Percentiles rank a stretch among this genome's conserved stretches.
phyloP scores from a whole-genome alignment of 805 yeast genomes.

The Nakazawaea molendinolei region DNA sequence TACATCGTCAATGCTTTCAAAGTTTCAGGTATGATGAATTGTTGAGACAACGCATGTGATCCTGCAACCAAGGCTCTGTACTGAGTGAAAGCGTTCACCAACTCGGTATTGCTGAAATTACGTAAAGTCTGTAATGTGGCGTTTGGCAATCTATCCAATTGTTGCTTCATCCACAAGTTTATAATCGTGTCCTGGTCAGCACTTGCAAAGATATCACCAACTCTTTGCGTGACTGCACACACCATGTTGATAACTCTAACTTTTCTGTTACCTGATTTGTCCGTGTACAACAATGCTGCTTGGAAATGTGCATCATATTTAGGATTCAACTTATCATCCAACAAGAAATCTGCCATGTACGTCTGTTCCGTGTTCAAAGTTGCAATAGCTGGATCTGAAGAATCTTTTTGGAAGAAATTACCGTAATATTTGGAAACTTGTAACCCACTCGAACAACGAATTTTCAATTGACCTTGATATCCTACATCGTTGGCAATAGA shows the following conservation, averaged over 20 bases:
- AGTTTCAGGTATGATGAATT: constrained; percentile 76
- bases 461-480: constrained; percentile 74
- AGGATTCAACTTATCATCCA: constrained; percentile 68
- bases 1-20: constrained; percentile 65
- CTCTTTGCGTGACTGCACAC: constrained; percentile 72
- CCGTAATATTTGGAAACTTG: constrained; percentile 77
- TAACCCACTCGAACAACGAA: constrained; percentile 83
- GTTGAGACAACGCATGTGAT: constrained; percentile 42
- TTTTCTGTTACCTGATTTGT: constrained; percentile 65
- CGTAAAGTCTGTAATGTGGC: constrained; percentile 27
- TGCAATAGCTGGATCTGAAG: constrained; percentile 66
- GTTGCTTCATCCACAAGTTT: constrained; percentile 47
- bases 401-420: constrained; percentile 33
- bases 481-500: constrained; percentile 51
- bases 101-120: constrained; percentile 28
- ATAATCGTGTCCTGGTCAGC: constrained; percentile 68
- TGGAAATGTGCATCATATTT: constrained; percentile 84
- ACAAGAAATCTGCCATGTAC: constrained; percentile 62
- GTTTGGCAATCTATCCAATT: constrained; percentile 31
- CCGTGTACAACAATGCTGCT: constrained; percentile 82
- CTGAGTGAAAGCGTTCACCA: constrained; percentile 50
- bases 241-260: constrained; percentile 82
- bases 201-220: constrained; percentile 68
- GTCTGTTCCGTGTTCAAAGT: constrained; percentile 55
- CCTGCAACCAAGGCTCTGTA: constrained; percentile 44